Evolutionary conservation across 192 early-diverging fungal genomes (phyloP), one percentile per base, ranked within the genome.

Genomic region (Backusella sp.): DNA sequence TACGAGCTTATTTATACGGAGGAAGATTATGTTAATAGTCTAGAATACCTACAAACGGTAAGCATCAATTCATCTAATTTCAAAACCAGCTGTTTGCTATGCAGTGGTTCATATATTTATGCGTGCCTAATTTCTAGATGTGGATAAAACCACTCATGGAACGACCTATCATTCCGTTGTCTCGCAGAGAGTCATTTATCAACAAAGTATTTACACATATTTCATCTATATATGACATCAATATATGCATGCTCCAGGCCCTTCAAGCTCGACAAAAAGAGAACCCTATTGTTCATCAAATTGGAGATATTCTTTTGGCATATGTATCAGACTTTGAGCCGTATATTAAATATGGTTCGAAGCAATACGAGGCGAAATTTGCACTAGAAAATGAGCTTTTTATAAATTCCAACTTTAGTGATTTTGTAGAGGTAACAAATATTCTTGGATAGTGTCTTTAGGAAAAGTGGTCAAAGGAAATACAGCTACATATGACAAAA

Each of bases 341-440:
- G 1, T 97, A 94, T 74, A 89, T 96, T 42, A 86, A 90, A 59
- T 98, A 98, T 85, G 94, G 95, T 28, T 93, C 91, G 17, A 89
- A 93, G 77, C 94, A 96, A 77, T 88, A 92, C 23, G 93, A 92
- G 80, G 94, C 91, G 49, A 93, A 93, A 79, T 90, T 92, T 79
- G 89, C 90, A 56, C 84, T 98, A 66, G 95, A 96, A 67, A 87
- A 90, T 19, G 96, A 98, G 76, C 89, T 86, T 74, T 83, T 82
- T 68, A 82, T 72, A 32, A 96, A 96, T 70, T 49, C 68, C 35
- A 81, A 80, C 41, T 92, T 98, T 67, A 87, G 83, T 37, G 87
- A 89, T 68, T 98, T 96, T 84, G 83, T 95, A 21, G 88, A 90
- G 70, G 91, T 90, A 83, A 56, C 66, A 30, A 75, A n/a, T 30